These are phyloP conservation scores for Firmiana major DNA, from an alignment of 345 rosid genomes.

Conservation along the genomic window DNA sequence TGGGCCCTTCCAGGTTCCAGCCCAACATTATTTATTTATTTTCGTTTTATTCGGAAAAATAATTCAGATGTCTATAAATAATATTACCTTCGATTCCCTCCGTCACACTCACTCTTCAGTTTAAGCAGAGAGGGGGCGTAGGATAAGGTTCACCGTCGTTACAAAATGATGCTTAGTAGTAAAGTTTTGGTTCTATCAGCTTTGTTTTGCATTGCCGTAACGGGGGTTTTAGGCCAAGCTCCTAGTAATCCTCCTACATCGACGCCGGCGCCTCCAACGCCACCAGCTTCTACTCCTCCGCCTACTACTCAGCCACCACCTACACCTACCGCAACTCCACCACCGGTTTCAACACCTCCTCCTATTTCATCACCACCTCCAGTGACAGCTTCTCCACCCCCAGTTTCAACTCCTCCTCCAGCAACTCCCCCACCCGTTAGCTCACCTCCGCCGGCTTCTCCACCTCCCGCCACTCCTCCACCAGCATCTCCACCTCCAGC, in stretches of 20 bases:
- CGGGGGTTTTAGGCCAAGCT: constrained; percentile 13
- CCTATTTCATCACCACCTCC: constrained; percentile 12
- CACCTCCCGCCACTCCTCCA: background rate
- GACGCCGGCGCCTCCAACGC: constrained; percentile 11
- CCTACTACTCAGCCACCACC: constrained; percentile 18
- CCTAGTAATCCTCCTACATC: constrained; percentile 10
- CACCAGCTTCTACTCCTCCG: constrained; percentile 12
- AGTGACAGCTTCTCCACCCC: constrained; percentile 14
- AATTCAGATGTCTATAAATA: background rate
- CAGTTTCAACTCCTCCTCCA: constrained; percentile 17
- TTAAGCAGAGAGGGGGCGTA: constrained; percentile 14
- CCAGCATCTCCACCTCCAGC: background rate
- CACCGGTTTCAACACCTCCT: constrained; percentile 2
- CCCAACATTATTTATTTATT: no score
- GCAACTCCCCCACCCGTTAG: constrained; percentile 13
- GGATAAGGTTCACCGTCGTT: background rate
- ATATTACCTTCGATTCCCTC: background rate
- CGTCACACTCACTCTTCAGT: background rate
- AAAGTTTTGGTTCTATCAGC: background rate
- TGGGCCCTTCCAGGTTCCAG: background rate
- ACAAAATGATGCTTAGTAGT: constrained; percentile 8
- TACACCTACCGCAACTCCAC: constrained; percentile 5
- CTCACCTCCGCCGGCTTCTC: background rate
- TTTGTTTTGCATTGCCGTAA: constrained; percentile 12
- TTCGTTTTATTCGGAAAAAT: background rate